Evolutionary conservation across 129 eudicot genomes (phyloP), one percentile per base, ranked within the genome.

Genomic region (Gnaphalium uliginosum): DNA sequence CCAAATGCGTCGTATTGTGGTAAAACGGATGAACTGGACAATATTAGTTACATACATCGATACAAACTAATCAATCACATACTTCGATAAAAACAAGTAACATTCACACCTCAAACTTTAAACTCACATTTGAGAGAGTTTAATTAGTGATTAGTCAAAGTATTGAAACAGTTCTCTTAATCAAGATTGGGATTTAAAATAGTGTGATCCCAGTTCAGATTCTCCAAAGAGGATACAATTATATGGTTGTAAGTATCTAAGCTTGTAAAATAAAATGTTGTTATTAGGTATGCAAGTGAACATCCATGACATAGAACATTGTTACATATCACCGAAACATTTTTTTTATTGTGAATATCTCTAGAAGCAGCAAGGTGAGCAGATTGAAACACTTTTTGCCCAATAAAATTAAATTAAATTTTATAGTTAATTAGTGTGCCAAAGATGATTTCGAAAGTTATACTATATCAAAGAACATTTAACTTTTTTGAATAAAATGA

Each of bases 121-220:
- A 29, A 71, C 11, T 53, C 41, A 50, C 27, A 19, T 37, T 39
- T 68, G 24, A 13, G 72, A 22, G 57, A 39, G 75, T 71, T 24
- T 24, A 2, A 24, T n/a, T 4, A 23, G 17, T 56, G 46, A 33
- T 17, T 10, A 62, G 8, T 8, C 7, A 58, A n/a, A 26, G 4
- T 7, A 18, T 7, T 56, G 11, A 22, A 56, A 22, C 26, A 56
- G 23, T 1, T 19, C 6, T 56, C 26, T 56, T 3, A 46, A 46
- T 11, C 61, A 50, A 15, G n/a, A 15, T 53, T 56, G 26, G 25
- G 14, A 56, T 56, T 21, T 21, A 19, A 1, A 56, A n/a, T 17
- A 5, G 59, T 19, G 22, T 53, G 8, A 53, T 5, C 22, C 59
- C 22, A 53, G 8, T 53, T 53, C 59, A 53, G 8, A 53, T n/a